Percentiles rank a stretch among this genome's conserved stretches.
phyloP scores from a whole-genome alignment of 2,329 filamentous ascomycete genomes.

The Apiospora rasikravindrae region DNA sequence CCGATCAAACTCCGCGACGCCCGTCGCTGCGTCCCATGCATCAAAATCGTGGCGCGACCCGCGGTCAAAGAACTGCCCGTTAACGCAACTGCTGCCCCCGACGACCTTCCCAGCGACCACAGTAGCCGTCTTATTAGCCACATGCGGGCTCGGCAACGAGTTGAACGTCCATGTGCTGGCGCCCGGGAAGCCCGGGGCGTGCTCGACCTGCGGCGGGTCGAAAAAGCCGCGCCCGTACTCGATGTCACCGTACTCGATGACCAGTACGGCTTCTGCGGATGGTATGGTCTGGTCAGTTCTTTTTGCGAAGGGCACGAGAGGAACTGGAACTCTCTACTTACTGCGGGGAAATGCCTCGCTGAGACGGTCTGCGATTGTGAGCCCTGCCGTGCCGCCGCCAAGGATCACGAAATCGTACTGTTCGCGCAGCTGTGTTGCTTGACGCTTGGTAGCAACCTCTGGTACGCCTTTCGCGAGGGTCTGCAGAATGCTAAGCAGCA shows the following conservation, averaged over 20 bases:
- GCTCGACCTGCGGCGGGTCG: conserved; percentile 20
- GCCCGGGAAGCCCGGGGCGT: conserved; percentile 4
- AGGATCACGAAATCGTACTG: conserved; percentile 40
- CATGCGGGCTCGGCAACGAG: conserved; percentile 18
- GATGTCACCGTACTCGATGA: conserved; percentile 26
- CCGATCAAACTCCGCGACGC: conserved; percentile 20
- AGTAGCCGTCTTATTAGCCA: conserved; percentile 35
- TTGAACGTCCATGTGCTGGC: neutral
- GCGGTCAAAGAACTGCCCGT: conserved; percentile 47
- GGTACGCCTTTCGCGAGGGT: neutral
- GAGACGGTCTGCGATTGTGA: conserved; percentile 42
- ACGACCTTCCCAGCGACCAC: conserved; percentile 42
- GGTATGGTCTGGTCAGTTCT: neutral
- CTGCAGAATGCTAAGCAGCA: neutral
- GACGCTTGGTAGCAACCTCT: conserved; percentile 26
- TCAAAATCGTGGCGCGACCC: conserved; percentile 43
- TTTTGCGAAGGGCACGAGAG: neutral
- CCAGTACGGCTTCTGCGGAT: conserved; percentile 26
- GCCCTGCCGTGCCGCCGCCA: conserved; percentile 40
- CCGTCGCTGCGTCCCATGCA: conserved; percentile 41
- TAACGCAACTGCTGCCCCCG: conserved; percentile 44
- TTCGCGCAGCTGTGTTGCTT: conserved; percentile 34
- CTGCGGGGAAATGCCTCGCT: conserved; percentile 37
- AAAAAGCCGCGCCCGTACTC: conserved; percentile 19
- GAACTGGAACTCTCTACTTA: conserved; percentile 18